Base-by-base conservation (phyloP, 1,139 yeast species). In the Candida labiduridarum region DNA sequence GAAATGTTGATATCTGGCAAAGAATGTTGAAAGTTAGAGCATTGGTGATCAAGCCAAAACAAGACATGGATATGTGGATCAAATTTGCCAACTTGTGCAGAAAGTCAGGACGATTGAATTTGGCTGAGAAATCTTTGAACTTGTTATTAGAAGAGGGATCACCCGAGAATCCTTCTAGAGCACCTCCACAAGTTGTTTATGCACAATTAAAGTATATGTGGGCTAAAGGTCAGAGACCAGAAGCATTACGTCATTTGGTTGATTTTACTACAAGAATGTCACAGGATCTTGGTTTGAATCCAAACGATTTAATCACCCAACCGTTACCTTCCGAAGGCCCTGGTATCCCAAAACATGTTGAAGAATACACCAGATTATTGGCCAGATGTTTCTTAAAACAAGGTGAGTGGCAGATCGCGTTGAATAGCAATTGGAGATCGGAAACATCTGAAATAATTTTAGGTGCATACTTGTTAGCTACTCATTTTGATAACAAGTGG, bases 1-100 rank as follows among this genome's bases (percentile, higher is more conserved):
- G 96, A 60, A 94, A 94, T 69, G 98, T 94, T 46, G 99, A 95
- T 69, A 92, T 92, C 22, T 95, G 99, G 99, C 98, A 94, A 67
- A 79, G 98, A 63, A 87, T 94, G 85, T 78, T 95, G 54, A 89
- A 92, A 65, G 97, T 94, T 1, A 79, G 99, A 50, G 95, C 98
- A 0, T 76, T 95, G 51, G 98, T 95, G 14, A 89, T 94, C 41
- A 88, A 88, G 56, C 99, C 99, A 1, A 89, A 92, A 59, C 96
- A 94, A 61, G 98, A 95, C 65, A 89, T 92, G 96, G 95, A 90
- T 53, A 90, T 92, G 84, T 91, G 98, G 97, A 94, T 95, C 60
- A 92, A 94, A 66, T 95, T 94, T 77, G 98, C 99, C 30, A 94
- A 95, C 61, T 76, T 95, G 52, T 92, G 99, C 64, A 81, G 99